Evolutionary conservation across 2,329 filamentous ascomycete genomes (phyloP), one percentile per base, ranked within the genome.

Genomic region (Gnomoniopsis smithogilvyi): DNA sequence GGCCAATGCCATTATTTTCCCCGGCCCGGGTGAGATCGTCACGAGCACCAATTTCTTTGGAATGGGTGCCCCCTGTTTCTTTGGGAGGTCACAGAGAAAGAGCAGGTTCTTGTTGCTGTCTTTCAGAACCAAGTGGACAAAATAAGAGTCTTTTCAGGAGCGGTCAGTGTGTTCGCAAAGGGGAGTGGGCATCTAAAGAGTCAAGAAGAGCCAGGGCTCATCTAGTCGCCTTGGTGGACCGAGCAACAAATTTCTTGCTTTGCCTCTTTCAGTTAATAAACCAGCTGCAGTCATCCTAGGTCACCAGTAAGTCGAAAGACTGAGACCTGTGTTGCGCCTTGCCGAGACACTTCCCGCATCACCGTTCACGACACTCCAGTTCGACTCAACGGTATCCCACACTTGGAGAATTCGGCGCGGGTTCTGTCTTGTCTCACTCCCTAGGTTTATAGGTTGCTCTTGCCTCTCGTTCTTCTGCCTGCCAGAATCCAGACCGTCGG

Each of bases 291-390:
- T 47, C n/a, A 26, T 30, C 41, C 41, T n/a, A 45, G 21, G 50
- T 61, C 59, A 51, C 59, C 59, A 61, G 54, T 58, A 30, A 34
- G 22, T 51, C 22, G 33, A 41, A 54, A 30, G 8, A n/a, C 22
- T 34, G 47, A 54, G 30, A 48, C 33, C 38, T 55, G 59, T 61
- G 55, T 61, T 51, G 51, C 26, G 51, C 51, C 56, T 26, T 61
- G 30, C 22, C 48, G 38, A 54, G 49, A 53, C 21, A 60, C 22
- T 26, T 7, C 14, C 21, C 19, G 48, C 33, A 34, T 53, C 49
- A 50, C 58, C 41, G 41, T 45, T 45, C 38, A 41, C 38, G 3
- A 41, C 38, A 15, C n/a, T 41, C 4, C 12, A 41, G 14, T 14
- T 4, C 38, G 12, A 3, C 4, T 45, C 41, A 19, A 45, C 41